These are phyloP conservation scores for Cryphonectria parasitica DNA, from an alignment of 2,329 filamentous ascomycete species.

Conservation along the genomic window DNA sequence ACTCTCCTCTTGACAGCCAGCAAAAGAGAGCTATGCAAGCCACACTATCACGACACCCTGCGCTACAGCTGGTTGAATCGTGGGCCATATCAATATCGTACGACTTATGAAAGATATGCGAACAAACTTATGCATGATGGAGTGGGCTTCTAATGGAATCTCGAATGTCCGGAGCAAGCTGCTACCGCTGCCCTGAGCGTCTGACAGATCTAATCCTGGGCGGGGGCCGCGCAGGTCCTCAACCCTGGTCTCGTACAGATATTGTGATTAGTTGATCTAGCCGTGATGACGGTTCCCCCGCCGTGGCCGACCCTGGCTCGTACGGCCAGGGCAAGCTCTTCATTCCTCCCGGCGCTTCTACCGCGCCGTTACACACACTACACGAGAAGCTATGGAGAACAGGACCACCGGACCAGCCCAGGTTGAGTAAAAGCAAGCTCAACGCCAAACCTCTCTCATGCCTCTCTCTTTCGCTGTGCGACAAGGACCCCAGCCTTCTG, in stretches of 20 bases:
- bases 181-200: background rate
- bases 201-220: constrained; percentile 1
- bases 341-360: background rate
- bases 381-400: background rate
- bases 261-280: background rate
- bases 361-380: background rate
- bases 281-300: background rate
- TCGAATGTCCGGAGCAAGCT: background rate
- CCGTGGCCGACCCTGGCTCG: background rate
- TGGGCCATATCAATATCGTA: background rate
- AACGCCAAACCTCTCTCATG: background rate
- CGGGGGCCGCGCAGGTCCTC: background rate
- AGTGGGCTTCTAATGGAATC: background rate
- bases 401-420: background rate
- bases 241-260: constrained; percentile 1
- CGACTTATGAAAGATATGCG: background rate
- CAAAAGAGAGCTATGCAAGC: background rate
- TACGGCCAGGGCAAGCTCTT: background rate
- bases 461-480: too few relatives aligned
- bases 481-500: background rate
- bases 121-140: background rate
- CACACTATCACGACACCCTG: background rate
- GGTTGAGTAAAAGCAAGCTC: background rate
- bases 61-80: background rate
- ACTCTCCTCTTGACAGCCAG: background rate